Base-by-base conservation (phyloP, 306 rosid species). In the Cicer judaicum region DNA sequence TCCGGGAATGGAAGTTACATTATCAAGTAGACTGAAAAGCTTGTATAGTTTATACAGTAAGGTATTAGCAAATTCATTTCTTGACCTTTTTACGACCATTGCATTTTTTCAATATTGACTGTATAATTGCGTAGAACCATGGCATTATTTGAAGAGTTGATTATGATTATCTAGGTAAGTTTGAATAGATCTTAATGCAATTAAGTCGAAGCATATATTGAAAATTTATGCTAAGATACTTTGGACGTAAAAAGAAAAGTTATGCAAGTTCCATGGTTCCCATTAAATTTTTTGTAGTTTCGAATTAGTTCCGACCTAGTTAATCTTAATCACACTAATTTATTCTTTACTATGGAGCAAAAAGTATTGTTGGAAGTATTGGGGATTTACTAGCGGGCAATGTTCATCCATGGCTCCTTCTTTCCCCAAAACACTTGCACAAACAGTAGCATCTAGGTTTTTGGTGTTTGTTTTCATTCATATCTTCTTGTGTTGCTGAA, bases 1-100 rank as follows among this genome's bases (percentile, higher is more conserved):
- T 72, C 98, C 98, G 3, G 97, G 98, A 62, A 93, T 91, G 98
- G 98, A 93, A 84, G 97, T 93, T 39, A 93, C 90, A 57, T 83
- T 93, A 78, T 93, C 91, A 64, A 92, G 97, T 85, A 87, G 97
- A 73, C 84, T 93, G 29, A 93, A 93, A 84, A 93, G 98, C 88
- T 85, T 93, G 77, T 93, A 89, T 76, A 90, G 98, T 78, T 89
- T 93, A 83, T 89, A 88, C 81, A 91, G 92, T 85, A 93, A 93
- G 98, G 98, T 93, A 88, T 68, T 68, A 62, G 7, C 40, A 11
- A 74, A 43, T 54, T 70, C 64, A 60, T 62, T 62, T 46, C 64
- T 80, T 77, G 57, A 73, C 77, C 38, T 78, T 60, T 74, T 62
- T 12, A 49, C 9, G 11, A 67, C 42, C 41, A 4, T 44, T 43